Evolutionary conservation across 257 asterid genomes (phyloP).

Genomic region (Capsicum chinense): DNA sequence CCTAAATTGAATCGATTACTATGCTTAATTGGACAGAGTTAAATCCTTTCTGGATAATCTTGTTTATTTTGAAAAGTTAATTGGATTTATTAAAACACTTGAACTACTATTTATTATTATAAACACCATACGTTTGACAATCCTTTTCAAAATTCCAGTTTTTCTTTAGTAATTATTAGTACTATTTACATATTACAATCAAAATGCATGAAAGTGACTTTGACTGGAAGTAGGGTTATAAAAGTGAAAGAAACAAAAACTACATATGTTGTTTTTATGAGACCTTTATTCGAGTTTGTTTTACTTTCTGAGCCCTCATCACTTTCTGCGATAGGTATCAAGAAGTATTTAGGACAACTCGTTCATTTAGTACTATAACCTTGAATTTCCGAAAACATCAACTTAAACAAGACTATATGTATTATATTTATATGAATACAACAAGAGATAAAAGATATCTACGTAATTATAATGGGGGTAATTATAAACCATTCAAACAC

Average conservation of each 20-base stretch:
- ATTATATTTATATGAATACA: no score
- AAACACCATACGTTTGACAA: neutral
- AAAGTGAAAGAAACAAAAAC: neutral
- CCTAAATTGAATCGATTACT: neutral
- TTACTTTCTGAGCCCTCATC: no score
- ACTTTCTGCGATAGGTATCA: no score
- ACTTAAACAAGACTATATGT: no score
- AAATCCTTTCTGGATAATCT: constrained; percentile 2
- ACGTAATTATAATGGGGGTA: no score
- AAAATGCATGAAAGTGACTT: constrained; percentile 14
- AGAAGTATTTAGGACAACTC: no score
- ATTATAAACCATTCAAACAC: no score
- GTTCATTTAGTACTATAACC: no score
- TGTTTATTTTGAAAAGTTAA: neutral
- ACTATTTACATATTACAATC: neutral
- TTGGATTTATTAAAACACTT: neutral
- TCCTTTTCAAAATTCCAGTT: constrained; percentile 16
- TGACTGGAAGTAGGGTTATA: neutral
- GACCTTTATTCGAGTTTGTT: no score
- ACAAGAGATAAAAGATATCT: no score
- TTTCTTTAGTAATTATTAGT: neutral
- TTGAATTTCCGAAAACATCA: no score
- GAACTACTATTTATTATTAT: neutral
- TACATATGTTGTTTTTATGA: neutral
- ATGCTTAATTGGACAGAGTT: neutral